phyloP scores from a whole-genome alignment of 495 filamentous ascomycete genomes.

The Cladorrhinum samala region DNA sequence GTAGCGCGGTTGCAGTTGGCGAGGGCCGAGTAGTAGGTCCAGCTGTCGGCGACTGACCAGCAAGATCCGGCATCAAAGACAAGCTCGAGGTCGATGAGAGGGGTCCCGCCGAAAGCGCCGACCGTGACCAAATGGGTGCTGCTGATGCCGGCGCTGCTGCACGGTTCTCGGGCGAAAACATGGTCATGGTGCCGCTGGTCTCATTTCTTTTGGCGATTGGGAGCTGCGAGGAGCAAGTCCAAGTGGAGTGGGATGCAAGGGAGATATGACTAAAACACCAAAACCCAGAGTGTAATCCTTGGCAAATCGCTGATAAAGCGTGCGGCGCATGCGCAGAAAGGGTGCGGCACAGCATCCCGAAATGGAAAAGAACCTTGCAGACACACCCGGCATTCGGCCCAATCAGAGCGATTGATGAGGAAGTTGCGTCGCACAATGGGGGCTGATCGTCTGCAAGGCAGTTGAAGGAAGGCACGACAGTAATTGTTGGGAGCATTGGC shows the following conservation, averaged over 20 bases:
- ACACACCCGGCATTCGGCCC: background rate
- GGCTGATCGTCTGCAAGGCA: background rate
- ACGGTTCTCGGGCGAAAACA: constrained; percentile 27
- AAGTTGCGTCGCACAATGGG: background rate
- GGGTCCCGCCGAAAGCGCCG: constrained; percentile 12
- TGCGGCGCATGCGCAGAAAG: background rate
- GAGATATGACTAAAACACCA: constrained; percentile 10
- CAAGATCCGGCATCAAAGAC: background rate
- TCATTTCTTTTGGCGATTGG: background rate
- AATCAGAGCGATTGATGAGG: constrained; percentile 1
- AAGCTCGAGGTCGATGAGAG: background rate
- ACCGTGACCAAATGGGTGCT: background rate
- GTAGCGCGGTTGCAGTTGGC: background rate
- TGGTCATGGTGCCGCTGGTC: constrained; percentile 15
- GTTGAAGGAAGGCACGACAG: background rate
- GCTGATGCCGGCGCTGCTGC: constrained; percentile 20
- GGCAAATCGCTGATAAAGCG: constrained; percentile 11
- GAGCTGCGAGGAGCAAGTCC: background rate
- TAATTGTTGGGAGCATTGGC: too few species aligned
- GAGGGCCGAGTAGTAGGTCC: too few species aligned
- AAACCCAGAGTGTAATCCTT: constrained; percentile 4
- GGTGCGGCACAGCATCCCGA: constrained; percentile 10
- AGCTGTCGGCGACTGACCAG: too few species aligned
- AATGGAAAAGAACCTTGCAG: constrained; percentile 19
- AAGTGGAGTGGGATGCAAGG: constrained; percentile 7